These are phyloP conservation scores for Suillus plorans DNA, from an alignment of 768 basidiomycete genomes.

Conservation along the genomic window DNA sequence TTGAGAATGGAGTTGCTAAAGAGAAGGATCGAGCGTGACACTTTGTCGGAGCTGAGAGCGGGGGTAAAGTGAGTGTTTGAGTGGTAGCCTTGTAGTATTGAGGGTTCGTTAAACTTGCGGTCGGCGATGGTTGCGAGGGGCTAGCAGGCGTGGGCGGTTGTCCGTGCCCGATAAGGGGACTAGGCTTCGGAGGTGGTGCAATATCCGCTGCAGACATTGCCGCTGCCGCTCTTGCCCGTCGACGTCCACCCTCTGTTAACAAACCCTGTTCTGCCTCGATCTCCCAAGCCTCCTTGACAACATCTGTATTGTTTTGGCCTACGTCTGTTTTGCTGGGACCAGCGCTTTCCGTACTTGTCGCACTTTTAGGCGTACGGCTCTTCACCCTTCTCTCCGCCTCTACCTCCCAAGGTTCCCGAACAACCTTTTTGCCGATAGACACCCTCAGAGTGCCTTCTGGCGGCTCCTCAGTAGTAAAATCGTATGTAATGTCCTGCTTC, in stretches of 20 bases:
- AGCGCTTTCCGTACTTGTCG: slow-evolving; percentile 17
- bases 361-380: slow-evolving; percentile 36
- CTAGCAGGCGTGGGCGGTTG: slow-evolving; percentile 28
- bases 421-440: slow-evolving; percentile 65
- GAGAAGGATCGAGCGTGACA: slow-evolving; percentile 67
- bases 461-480: slow-evolving; percentile 53
- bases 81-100: slow-evolving; percentile 60
- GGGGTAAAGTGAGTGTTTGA: slow-evolving; percentile 64
- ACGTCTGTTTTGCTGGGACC: neutral
- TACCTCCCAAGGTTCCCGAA: slow-evolving; percentile 80
- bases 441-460: slow-evolving; percentile 52
- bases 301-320: slow-evolving; percentile 22
- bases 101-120: slow-evolving; percentile 42
- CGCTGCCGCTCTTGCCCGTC: slow-evolving; percentile 60
- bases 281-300: slow-evolving; percentile 75
- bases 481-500: slow-evolving; percentile 52
- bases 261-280: slow-evolving; percentile 75
- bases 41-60: slow-evolving; percentile 51
- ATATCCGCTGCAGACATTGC: slow-evolving; percentile 28
- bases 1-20: slow-evolving; percentile 31
- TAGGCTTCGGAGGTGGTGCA: slow-evolving; percentile 14
- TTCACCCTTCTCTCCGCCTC: slow-evolving; percentile 61
- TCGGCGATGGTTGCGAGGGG: slow-evolving; percentile 18
- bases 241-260: slow-evolving; percentile 69
- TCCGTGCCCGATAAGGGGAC: slow-evolving; percentile 19